Evolutionary conservation across 371 early-diverging fungal genomes (phyloP).

Genomic region (Actinomortierella wolfii): DNA sequence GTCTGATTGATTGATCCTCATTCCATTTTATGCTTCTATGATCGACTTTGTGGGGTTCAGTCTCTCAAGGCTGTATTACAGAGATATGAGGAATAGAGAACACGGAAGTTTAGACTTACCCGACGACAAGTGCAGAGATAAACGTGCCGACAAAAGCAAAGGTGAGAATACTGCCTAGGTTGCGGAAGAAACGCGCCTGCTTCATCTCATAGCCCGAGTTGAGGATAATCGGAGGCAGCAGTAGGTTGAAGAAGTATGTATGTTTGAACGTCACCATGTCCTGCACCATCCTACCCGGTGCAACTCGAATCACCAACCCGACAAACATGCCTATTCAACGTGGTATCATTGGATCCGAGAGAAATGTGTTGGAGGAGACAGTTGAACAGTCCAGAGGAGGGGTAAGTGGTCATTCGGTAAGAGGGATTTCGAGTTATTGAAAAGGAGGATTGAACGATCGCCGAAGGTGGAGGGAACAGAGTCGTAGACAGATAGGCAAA

Average conservation of each 20-base stretch:
- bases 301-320: slow-evolving; percentile 80
- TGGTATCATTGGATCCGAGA: too few species aligned
- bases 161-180: slow-evolving; percentile 84
- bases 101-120: too few species aligned
- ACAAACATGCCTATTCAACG: slow-evolving; percentile 74
- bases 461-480: too few species aligned
- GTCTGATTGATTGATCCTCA: too few species aligned
- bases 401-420: neutral
- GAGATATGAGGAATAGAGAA: too few species aligned
- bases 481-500: neutral
- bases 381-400: neutral
- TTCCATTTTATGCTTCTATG: too few species aligned
- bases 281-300: slow-evolving; percentile 73
- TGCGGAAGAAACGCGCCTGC: slow-evolving; percentile 83
- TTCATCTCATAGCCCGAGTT: slow-evolving; percentile 95
- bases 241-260: slow-evolving; percentile 90
- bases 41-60: too few species aligned
- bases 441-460: too few species aligned
- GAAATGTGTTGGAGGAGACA: too few species aligned
- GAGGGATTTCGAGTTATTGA: too few species aligned
- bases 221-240: slow-evolving; percentile 95
- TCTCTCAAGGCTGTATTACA: too few species aligned
- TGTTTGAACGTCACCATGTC: slow-evolving; percentile 91
- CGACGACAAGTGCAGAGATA: slow-evolving; percentile 87
- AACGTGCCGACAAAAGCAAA: slow-evolving; percentile 94